Evolutionary conservation across 2,329 filamentous ascomycete genomes (phyloP).

Genomic region (Volutella citrinella): DNA sequence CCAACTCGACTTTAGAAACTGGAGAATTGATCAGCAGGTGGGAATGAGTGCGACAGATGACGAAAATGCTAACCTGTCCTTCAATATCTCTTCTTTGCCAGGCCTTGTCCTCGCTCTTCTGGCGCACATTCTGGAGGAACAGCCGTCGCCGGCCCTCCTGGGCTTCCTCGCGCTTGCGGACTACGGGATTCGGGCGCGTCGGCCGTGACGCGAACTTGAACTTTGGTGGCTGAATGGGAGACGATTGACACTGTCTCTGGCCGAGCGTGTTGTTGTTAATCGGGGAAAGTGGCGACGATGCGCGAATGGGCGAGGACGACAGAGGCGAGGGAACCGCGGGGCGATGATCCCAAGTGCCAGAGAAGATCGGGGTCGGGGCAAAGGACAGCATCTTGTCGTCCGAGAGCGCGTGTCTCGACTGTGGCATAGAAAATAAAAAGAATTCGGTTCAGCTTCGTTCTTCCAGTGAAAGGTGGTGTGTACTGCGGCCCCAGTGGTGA

Average conservation of each 20-base stretch:
- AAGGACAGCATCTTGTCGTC: conserved; percentile 39
- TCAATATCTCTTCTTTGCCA: conserved; percentile 63
- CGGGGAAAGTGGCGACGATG: conserved; percentile 45
- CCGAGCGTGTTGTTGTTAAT: conserved; percentile 39
- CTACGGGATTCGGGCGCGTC: conserved; percentile 60
- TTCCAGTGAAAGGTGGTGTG: no score
- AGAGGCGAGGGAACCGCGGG: conserved; percentile 54
- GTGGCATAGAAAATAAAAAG: no score
- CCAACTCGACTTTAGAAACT: conserved; percentile 37
- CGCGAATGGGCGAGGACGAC: conserved; percentile 56
- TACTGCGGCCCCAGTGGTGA: conserved; percentile 3
- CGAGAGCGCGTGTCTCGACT: conserved; percentile 27
- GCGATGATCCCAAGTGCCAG: conserved; percentile 41
- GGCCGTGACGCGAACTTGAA: conserved; percentile 54
- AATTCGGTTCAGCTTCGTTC: no score
- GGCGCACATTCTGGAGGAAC: conserved; percentile 66
- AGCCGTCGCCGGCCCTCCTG: conserved; percentile 63
- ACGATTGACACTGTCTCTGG: conserved; percentile 44
- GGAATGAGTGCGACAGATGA: neutral
- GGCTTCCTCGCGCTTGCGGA: conserved; percentile 58
- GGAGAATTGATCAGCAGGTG: conserved; percentile 5
- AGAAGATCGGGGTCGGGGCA: conserved; percentile 41
- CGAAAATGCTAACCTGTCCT: conserved; percentile 39
- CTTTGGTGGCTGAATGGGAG: conserved; percentile 38
- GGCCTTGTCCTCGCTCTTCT: conserved; percentile 55